These are phyloP conservation scores for Orbilia javanica DNA, from an alignment of 2,329 filamentous ascomycete species.

Conservation along the genomic window DNA sequence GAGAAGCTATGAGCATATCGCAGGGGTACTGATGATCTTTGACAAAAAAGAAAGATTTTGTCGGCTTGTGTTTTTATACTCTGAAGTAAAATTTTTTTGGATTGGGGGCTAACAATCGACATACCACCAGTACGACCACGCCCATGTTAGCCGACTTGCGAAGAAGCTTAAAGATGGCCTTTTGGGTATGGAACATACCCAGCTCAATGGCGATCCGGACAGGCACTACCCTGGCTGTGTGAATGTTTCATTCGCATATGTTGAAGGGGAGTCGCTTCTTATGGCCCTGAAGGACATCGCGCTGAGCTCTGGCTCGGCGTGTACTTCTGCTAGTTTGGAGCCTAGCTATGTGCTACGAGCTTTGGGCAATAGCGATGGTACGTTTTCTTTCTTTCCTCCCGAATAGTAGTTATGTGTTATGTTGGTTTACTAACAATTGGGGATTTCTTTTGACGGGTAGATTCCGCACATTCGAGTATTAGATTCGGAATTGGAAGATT, in stretches of 20 bases:
- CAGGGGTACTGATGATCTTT: conserved; percentile 60
- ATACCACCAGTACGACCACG: conserved; percentile 93
- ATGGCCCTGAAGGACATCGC: conserved; percentile 99
- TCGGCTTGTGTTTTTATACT: background rate
- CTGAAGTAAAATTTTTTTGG: background rate
- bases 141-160: conserved; percentile 84
- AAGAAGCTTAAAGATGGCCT: conserved; percentile 86
- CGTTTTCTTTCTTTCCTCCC: background rate
- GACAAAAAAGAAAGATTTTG: no score
- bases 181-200: conserved; percentile 89
- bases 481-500: conserved; percentile 97
- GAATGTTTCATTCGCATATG: conserved; percentile 98
- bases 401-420: background rate
- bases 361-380: conserved; percentile 85
- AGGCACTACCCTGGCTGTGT: conserved; percentile 96
- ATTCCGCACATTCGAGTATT: conserved; percentile 97
- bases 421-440: no score
- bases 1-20: conserved; percentile 54
- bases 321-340: conserved; percentile 95
- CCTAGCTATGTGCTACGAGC: conserved; percentile 96
- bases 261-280: conserved; percentile 95
- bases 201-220: conserved; percentile 85
- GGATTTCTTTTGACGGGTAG: conserved; percentile 63
- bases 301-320: conserved; percentile 93
- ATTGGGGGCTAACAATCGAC: conserved; percentile 13